Conservation (phyloP, 331 rosid species). For the Malus hybrid region DNA sequence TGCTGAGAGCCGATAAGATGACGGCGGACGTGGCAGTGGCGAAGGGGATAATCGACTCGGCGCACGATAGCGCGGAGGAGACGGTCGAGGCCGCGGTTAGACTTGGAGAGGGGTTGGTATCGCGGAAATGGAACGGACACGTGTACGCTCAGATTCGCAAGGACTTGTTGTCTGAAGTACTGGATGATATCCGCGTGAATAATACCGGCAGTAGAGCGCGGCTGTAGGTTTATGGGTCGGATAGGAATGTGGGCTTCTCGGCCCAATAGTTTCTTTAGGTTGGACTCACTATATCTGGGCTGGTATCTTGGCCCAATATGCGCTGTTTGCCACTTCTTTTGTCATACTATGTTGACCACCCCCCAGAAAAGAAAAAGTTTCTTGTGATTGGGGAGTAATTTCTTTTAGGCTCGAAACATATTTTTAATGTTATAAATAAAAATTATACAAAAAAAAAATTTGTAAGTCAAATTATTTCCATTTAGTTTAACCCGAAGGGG, state of each 20-base stretch:
- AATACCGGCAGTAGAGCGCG: constrained; percentile 3
- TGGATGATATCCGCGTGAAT: constrained; percentile 14
- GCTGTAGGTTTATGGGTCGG: background rate
- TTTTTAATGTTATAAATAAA: too few relatives aligned
- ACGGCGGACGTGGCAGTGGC: constrained; percentile 51
- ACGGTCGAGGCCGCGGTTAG: constrained; percentile 48
- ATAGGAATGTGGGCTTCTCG: background rate
- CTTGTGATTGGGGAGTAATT: background rate
- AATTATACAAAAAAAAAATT: too few relatives aligned
- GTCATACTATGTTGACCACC: background rate
- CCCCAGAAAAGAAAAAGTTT: background rate
- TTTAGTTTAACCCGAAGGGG: too few relatives aligned
- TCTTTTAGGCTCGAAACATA: too few relatives aligned
- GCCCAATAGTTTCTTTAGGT: background rate
- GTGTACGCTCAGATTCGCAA: constrained; percentile 60
- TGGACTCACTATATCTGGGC: background rate
- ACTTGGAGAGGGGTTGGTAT: constrained; percentile 29
- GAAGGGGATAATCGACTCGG: constrained; percentile 57
- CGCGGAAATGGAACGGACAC: constrained; percentile 60
- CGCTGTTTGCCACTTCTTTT: background rate
- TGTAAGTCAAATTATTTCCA: too few relatives aligned
- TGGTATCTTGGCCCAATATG: background rate
- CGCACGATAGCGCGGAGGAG: constrained; percentile 37
- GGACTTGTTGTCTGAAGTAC: constrained; percentile 21
- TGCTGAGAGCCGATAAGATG: constrained; percentile 56